These are phyloP conservation scores for Madurella fahalii DNA, from an alignment of 2,329 filamentous ascomycete species.

Conservation along the genomic window DNA sequence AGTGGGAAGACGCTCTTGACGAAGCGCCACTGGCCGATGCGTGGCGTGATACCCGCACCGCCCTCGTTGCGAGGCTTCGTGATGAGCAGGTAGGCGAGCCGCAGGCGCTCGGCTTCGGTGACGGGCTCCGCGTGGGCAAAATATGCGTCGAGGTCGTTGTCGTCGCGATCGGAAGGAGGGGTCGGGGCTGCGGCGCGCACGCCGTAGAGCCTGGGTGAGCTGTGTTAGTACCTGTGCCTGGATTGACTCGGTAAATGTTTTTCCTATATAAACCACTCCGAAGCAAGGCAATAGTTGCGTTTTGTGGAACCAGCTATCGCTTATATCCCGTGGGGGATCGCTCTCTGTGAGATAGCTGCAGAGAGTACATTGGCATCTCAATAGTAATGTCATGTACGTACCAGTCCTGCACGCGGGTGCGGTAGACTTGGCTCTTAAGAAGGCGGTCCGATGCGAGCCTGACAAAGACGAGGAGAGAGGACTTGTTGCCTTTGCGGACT, in stretches of 20 bases:
- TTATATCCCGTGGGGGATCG: no score
- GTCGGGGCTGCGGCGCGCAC: constrained; percentile 74
- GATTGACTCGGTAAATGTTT: no score
- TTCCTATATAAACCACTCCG: no score
- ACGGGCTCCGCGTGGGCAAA: constrained; percentile 67
- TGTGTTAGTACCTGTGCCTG: no score
- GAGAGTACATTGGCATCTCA: no score
- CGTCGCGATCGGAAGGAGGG: constrained; percentile 27
- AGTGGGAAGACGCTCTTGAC: constrained; percentile 73
- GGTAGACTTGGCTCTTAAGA: constrained; percentile 76
- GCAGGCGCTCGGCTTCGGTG: constrained; percentile 81
- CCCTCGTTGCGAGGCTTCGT: constrained; percentile 69
- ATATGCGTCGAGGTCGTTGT: constrained; percentile 61
- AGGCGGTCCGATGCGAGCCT: constrained; percentile 72
- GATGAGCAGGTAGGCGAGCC: constrained; percentile 83
- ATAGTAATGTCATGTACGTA: no score
- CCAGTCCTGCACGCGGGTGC: constrained; percentile 85
- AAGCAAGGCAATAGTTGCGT: no score
- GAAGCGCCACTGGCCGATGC: constrained; percentile 65
- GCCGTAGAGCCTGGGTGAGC: constrained; percentile 61
- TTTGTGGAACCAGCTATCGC: no score
- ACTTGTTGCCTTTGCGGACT: constrained; percentile 74
- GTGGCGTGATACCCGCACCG: constrained; percentile 72
- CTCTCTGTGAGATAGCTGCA: no score
- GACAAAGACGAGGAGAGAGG: constrained; percentile 77